Conservation (phyloP, 306 rosid genomes). For the Vicia villosa region DNA sequence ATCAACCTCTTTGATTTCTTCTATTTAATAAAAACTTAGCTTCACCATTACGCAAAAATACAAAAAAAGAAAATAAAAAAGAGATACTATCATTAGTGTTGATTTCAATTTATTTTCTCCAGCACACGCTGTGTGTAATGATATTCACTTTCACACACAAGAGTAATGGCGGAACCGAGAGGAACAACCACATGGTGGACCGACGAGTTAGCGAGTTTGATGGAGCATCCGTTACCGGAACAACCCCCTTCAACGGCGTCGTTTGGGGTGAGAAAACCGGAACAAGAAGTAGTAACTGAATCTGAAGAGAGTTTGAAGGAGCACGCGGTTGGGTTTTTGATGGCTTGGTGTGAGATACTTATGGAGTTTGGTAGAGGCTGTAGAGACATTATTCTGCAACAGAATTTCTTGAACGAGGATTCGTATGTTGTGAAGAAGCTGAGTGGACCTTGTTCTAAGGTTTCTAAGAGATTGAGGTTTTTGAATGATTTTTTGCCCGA, state of each 20-base stretch:
- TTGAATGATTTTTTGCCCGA: conserved; percentile 87
- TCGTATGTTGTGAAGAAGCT: conserved; percentile 65
- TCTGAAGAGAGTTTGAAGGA: conserved; percentile 75
- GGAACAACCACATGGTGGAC: conserved; percentile 26
- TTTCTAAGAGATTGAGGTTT: conserved; percentile 65
- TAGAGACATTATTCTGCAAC: conserved; percentile 65
- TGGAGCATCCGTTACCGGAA: conserved; percentile 10
- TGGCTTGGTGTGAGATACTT: conserved; percentile 91
- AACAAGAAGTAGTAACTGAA: conserved; percentile 35
- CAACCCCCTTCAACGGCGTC: conserved; percentile 36
- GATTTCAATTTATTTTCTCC: background rate
- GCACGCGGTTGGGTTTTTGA: conserved; percentile 71
- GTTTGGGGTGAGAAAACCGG: conserved; percentile 40
- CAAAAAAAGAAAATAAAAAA: background rate
- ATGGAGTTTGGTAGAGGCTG: conserved; percentile 80
- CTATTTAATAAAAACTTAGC: conserved; percentile 13
- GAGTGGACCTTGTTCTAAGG: conserved; percentile 62
- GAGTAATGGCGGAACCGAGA: conserved; percentile 17
- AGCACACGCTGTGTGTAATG: background rate
- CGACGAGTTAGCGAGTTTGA: conserved; percentile 16
- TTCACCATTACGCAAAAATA: conserved; percentile 9
- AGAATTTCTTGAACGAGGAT: conserved; percentile 69
- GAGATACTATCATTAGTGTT: background rate
- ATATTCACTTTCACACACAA: background rate
- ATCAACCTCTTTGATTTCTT: background rate